Evolutionary conservation across 164 flowering plant genomes (phyloP).

Genomic region (Chimonanthus praecox): DNA sequence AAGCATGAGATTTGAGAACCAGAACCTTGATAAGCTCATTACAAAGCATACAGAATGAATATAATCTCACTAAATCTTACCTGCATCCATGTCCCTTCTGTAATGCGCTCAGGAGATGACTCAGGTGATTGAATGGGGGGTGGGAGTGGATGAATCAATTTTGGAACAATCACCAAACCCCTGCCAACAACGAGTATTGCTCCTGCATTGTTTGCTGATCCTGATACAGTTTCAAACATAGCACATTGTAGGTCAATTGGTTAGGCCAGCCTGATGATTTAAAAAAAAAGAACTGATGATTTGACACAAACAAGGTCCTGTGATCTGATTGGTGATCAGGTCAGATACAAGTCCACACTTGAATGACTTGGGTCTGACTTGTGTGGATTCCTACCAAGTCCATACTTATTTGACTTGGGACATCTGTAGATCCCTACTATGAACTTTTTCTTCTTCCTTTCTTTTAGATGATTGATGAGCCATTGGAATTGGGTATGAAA

Average conservation of each 20-base stretch:
- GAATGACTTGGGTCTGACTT: no score
- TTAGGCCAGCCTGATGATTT: no score
- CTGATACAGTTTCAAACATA: conserved; percentile 28
- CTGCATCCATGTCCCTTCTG: conserved; percentile 96
- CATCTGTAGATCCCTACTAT: no score
- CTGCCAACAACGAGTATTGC: conserved; percentile 93
- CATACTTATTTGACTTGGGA: no score
- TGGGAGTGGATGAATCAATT: conserved; percentile 97
- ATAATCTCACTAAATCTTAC: conserved; percentile 23
- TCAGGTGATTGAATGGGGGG: conserved; percentile 95
- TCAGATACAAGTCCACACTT: no score
- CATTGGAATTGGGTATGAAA: no score
- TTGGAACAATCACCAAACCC: conserved; percentile 90
- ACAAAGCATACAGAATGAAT: background rate
- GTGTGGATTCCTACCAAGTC: no score
- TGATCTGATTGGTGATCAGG: no score
- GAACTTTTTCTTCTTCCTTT: no score
- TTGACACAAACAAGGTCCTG: no score
- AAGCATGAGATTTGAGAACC: background rate
- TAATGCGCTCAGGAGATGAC: conserved; percentile 73
- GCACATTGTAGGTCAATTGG: background rate
- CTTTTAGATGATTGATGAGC: no score
- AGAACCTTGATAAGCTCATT: background rate
- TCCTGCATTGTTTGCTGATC: conserved; percentile 97
- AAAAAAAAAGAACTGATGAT: no score